Conservation (phyloP, 208 protist genomes). For the Acanthamoeba polyphaga region DNA sequence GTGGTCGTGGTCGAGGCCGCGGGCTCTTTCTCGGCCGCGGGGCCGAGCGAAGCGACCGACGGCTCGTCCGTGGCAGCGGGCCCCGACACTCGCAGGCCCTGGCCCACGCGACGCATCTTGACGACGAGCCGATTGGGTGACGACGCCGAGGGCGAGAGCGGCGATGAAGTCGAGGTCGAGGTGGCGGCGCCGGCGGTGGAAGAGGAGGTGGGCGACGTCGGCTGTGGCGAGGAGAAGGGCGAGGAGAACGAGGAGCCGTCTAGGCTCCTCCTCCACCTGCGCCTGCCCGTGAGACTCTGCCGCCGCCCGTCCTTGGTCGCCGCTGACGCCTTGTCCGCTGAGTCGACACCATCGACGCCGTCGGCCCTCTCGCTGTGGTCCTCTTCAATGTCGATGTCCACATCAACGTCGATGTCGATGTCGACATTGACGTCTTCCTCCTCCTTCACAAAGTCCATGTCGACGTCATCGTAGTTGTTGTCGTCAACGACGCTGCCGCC, state of each 20-base stretch:
- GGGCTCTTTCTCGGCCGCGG: too few relatives aligned
- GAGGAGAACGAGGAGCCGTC: constrained; percentile 62
- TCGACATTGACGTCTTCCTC: neutral
- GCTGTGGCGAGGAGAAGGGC: constrained; percentile 27
- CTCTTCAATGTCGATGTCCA: neutral
- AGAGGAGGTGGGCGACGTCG: neutral
- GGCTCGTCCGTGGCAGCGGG: too few relatives aligned
- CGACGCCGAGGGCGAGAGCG: neutral
- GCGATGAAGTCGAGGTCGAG: neutral
- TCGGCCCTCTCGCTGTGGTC: neutral
- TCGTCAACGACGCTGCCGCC: too few relatives aligned
- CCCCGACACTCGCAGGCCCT: neutral
- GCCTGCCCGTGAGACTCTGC: constrained; percentile 22
- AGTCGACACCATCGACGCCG: neutral
- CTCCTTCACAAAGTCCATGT: neutral
- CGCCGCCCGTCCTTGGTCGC: neutral
- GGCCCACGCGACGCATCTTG: constrained; percentile 39
- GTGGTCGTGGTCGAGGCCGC: neutral
- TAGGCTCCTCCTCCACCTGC: constrained; percentile 58
- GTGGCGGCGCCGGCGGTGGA: neutral
- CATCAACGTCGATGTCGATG: neutral
- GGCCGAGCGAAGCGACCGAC: too few relatives aligned
- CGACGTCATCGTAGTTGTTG: neutral
- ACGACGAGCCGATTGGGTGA: constrained; percentile 6
- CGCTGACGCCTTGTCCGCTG: too few relatives aligned